These are phyloP conservation scores for Micractinium sp. DNA, from an alignment of 139 green algal genomes.

Conservation along the genomic window DNA sequence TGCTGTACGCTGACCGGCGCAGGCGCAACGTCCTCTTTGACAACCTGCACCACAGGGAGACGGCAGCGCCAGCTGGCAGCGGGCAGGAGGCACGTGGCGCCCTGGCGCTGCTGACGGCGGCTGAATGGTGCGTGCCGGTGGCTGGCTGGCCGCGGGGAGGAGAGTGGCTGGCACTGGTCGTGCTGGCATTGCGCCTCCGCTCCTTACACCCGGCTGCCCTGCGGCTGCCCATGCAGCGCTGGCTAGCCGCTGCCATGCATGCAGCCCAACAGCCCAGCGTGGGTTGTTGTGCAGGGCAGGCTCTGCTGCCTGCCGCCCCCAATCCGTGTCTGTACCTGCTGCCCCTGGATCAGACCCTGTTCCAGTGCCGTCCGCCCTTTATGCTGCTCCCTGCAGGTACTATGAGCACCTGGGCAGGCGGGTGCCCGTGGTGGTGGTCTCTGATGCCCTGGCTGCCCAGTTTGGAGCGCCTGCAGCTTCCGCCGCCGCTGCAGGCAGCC, in stretches of 20 bases:
- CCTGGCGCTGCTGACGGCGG: conserved; percentile 27
- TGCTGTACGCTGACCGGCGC: conserved; percentile 65
- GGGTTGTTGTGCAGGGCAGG: too few relatives aligned
- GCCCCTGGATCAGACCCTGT: neutral
- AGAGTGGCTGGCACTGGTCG: too few relatives aligned
- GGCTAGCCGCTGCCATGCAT: too few relatives aligned
- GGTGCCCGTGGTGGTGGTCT: conserved; percentile 54
- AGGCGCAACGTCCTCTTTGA: conserved; percentile 62
- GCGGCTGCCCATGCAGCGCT: too few relatives aligned
- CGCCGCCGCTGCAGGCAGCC: neutral
- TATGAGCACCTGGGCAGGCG: conserved; percentile 53
- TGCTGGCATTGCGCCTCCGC: too few relatives aligned
- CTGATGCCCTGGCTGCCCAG: conserved; percentile 27
- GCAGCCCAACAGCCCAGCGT: too few relatives aligned
- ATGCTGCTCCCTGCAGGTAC: conserved; percentile 31
- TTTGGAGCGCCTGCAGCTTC: neutral
- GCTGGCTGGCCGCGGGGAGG: neutral
- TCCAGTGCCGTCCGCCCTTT: neutral
- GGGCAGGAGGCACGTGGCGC: neutral
- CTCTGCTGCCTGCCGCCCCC: too few relatives aligned
- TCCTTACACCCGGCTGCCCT: too few relatives aligned
- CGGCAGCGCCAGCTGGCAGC: conserved; percentile 2
- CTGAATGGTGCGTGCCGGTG: conserved; percentile 26
- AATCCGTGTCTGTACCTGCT: neutral
- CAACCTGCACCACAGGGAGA: conserved; percentile 62